Conservation (phyloP, 495 filamentous ascomycete species). For the Hypoxylon cercidicola region DNA sequence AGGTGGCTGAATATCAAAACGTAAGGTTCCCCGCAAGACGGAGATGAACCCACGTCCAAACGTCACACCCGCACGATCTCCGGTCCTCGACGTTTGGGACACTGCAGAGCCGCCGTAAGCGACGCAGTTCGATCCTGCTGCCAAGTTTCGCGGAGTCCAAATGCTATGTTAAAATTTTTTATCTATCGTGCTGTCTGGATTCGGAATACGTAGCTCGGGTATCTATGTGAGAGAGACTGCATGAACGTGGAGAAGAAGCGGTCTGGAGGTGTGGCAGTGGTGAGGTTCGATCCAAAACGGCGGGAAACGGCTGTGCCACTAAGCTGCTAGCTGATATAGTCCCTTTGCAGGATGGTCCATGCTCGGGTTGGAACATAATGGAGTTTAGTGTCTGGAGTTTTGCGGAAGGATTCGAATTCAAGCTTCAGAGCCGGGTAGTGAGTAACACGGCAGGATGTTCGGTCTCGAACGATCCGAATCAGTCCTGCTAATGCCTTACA, state of each 20-base stretch:
- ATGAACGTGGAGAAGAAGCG: neutral
- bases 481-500: too few relatives aligned
- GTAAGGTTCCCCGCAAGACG: slow-evolving; percentile 27
- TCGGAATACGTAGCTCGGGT: neutral
- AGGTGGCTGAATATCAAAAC: slow-evolving; percentile 9
- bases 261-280: slow-evolving; percentile 14
- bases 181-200: neutral
- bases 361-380: too few relatives aligned
- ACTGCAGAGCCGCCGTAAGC: slow-evolving; percentile 25
- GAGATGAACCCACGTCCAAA: slow-evolving; percentile 23
- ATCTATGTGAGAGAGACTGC: neutral
- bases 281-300: slow-evolving; percentile 13
- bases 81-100: neutral
- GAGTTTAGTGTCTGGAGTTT: too few relatives aligned
- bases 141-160: slow-evolving; percentile 20
- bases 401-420: too few relatives aligned
- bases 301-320: slow-evolving; percentile 31
- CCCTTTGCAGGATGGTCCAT: neutral
- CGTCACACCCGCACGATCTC: slow-evolving; percentile 6
- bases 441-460: too few relatives aligned
- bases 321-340: slow-evolving; percentile 1
- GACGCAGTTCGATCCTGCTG: slow-evolving; percentile 18
- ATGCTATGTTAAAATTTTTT: slow-evolving; percentile 12
- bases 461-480: too few relatives aligned
- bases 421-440: too few relatives aligned